A percentile compares a stretch with the other conserved stretches of the same genome.
These are phyloP conservation scores for Malus hybrid DNA, from an alignment of 331 rosid species.

Conservation along the genomic window DNA sequence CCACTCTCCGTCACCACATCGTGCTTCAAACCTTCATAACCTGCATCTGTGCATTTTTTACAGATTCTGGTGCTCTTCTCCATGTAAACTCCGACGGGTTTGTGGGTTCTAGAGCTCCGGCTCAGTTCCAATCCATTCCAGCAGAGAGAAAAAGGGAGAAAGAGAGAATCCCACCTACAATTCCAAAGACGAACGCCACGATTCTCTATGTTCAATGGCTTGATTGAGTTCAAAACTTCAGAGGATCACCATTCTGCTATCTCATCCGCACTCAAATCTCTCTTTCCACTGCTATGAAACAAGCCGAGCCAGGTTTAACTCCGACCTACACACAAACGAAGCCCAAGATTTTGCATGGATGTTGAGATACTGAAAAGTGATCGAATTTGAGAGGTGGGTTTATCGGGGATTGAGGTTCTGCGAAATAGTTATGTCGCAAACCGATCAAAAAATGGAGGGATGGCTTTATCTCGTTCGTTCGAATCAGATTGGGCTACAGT, in stretches of 20 bases:
- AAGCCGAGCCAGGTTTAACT: neutral
- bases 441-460: constrained; percentile 59
- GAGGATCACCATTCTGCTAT: constrained; percentile 3
- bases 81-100: no score
- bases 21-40: no score
- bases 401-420: neutral
- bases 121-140: no score
- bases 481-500: constrained; percentile 65
- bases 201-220: constrained; percentile 28
- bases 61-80: no score
- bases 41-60: no score
- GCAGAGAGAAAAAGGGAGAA: constrained; percentile 6
- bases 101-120: no score
- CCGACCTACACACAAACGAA: neutral
- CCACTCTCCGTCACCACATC: no score
- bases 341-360: constrained; percentile 17
- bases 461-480: constrained; percentile 75
- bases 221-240: constrained; percentile 11
- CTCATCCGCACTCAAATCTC: neutral
- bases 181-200: constrained; percentile 14
- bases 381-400: neutral
- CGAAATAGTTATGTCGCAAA: constrained; percentile 30
- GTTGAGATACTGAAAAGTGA: neutral
- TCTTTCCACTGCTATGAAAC: neutral
- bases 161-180: constrained; percentile 12